Percentiles rank a stretch among this genome's conserved stretches.
phyloP scores from a whole-genome alignment of 257 asterid genomes.

The Lavandula angustifolia region DNA sequence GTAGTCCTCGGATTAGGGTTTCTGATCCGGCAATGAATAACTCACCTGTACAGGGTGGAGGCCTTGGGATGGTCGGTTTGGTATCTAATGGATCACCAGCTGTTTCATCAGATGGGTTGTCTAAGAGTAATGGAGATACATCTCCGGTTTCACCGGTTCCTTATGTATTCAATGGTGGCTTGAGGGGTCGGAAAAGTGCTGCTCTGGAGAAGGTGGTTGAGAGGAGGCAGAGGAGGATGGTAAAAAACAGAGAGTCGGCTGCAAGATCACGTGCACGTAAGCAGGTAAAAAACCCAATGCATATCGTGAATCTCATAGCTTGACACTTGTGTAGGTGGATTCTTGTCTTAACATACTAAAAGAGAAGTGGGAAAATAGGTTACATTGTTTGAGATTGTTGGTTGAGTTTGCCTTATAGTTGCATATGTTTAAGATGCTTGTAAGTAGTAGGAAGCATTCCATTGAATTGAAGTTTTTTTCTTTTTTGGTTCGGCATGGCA shows the following conservation, averaged over 20 bases:
- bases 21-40: conserved; percentile 21
- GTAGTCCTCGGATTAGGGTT: conserved; percentile 47
- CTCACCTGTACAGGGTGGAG: conserved; percentile 11
- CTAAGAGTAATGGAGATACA: conserved; percentile 66
- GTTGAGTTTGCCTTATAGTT: too few species aligned
- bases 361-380: neutral
- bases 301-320: neutral
- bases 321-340: neutral
- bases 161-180: conserved; percentile 62
- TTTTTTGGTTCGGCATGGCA: too few species aligned
- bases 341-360: neutral
- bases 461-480: too few species aligned
- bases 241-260: conserved; percentile 92
- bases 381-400: too few species aligned
- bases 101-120: conserved; percentile 70
- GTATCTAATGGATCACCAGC: conserved; percentile 65
- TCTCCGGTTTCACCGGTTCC: conserved; percentile 81
- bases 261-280: conserved; percentile 96
- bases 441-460: too few species aligned
- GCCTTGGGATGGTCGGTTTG: conserved; percentile 52
- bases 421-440: too few species aligned
- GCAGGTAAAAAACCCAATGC: conserved; percentile 58
- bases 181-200: conserved; percentile 66
- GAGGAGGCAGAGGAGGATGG: conserved; percentile 97
- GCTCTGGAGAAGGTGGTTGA: conserved; percentile 88